phyloP scores from a whole-genome alignment of 2,329 filamentous ascomycete species.

The Aspergillus brunneoviolaceus region DNA sequence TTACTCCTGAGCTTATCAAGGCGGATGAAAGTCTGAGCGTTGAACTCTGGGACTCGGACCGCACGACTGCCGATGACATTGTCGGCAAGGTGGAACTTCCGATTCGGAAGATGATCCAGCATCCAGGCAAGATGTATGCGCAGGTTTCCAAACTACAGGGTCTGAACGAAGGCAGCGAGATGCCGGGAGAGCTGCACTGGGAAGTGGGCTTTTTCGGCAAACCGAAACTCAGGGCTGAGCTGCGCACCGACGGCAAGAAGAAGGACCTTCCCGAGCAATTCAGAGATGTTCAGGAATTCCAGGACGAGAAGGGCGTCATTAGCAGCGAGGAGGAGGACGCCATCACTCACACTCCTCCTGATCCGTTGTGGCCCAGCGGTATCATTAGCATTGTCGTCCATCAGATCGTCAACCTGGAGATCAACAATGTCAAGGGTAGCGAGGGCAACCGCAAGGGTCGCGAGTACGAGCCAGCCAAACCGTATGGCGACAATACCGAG shows the following conservation, averaged over 20 bases:
- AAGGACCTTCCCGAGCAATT: conserved; percentile 71
- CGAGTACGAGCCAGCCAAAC: conserved; percentile 85
- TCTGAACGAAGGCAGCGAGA: conserved; percentile 77
- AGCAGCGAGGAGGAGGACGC: conserved; percentile 76
- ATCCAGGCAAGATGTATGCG: conserved; percentile 89
- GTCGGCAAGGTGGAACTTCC: conserved; percentile 93
- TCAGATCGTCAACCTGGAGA: conserved; percentile 90
- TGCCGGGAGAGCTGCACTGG: conserved; percentile 95
- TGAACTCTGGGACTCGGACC: conserved; percentile 94
- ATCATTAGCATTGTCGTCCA: conserved; percentile 84
- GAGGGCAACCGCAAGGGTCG: conserved; percentile 75
- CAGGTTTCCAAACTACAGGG: conserved; percentile 81
- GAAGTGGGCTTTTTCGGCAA: conserved; percentile 95
- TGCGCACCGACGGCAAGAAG: conserved; percentile 85
- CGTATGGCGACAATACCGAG: conserved; percentile 80
- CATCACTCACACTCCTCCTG: conserved; percentile 84
- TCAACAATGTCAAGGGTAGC: conserved; percentile 87
- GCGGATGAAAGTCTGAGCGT: conserved; percentile 90
- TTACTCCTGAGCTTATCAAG: conserved; percentile 87
- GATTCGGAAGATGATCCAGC: conserved; percentile 91
- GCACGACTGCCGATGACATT: conserved; percentile 88
- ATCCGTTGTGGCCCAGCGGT: conserved; percentile 94
- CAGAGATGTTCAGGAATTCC: conserved; percentile 70
- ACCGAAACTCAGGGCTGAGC: conserved; percentile 77
- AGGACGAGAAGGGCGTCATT: conserved; percentile 82